Base-by-base conservation (phyloP, 352 stramenopile species). In the Phytophthora idaei region DNA sequence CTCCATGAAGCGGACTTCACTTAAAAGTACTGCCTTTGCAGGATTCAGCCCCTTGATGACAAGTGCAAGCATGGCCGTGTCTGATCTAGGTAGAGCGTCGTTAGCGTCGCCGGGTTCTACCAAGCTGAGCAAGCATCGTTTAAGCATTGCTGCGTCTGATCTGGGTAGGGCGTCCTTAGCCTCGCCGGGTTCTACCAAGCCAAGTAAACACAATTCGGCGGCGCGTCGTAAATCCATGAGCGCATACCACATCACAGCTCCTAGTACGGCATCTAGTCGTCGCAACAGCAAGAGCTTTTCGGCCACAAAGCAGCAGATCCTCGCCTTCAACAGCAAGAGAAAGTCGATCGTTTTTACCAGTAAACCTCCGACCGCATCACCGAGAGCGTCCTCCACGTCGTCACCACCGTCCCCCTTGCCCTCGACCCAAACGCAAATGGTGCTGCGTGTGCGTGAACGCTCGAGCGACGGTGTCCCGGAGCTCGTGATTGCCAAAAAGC, bases 401-500 rank as follows among this genome's bases (percentile, higher is more conserved):
- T 69, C 65, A 10, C 51, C 66, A 32, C 37, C 64, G 31, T 63
- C 58, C n/a, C 46, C 64, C 2, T 42, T 73, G 11, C 46, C 69
- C 5, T 57, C 46, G 5, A 59, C 57, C 1, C 71, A 73, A 53
- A 83, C 72, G 0, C 74, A 89, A 62, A 83, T 90, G 74, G 64
- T 92, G 4, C 32, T 92, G 6, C 77, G 74, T 51, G 78, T 90
- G 7, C 76, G 80, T 48, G 76, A 81, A 44, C 78, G 80, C 17
- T 76, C 74, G 21, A 63, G 62, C 11, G 80, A 86, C 27, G 78
- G 81, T 32, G 67, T 83, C 21, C 80, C 76, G 1, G 74, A 92
- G 57, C 71, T 92, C 17, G 78, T 90, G 54, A 89, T 92, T 55
- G 55, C 69, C 47, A 92, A 92, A 63, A 76, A 78, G 15, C 76